Base-by-base conservation (phyloP, 2,329 filamentous ascomycete species). In the Claviceps africana region DNA sequence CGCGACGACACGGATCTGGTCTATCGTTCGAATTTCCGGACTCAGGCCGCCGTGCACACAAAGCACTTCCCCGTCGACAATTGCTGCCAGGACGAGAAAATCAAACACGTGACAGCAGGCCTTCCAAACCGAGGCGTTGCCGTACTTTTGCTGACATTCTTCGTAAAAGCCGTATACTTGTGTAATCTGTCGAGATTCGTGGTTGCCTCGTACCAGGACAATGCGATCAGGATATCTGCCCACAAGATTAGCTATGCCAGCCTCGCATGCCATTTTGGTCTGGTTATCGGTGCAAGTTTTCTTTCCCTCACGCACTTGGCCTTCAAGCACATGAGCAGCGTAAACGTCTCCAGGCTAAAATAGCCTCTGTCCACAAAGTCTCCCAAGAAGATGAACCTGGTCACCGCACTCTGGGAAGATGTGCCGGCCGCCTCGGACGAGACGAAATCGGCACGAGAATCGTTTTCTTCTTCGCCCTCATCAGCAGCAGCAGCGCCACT, bases 91-190 rank as follows among this genome's bases (percentile, higher is more conserved):
- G 2, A 94, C 95, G 31, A 98, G 80, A 68, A 95, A 98, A 68
- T 98, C 93, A 67, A 98, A 98, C 71, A 98, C 95, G 67, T 98
- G 93, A 57, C 93, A 98, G 69, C 96, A 98, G 54, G 95, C 93
- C 69, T 98, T 95, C 93, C 93, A 98, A n/a, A 98, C 93, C 48
- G 94, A 96, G 13, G 93, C 89, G 64, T 96, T 97, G 64, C 93
- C 93, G 67, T 98, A 98, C 70, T 98, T 98, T 62, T 93, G 86
- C 52, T 89, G 89, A 69, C 93, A 98, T 68, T 98, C 93, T 55
- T 95, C 95, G 70, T 98, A 98, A 70, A 98, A 98, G 51, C 93
- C 93, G 67, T 98, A 98, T 22, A 94, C 95, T 64, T 98, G 93
- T 9, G 93, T 98, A 57, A 98, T 95, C 62, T 95, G 93, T 57